These are phyloP conservation scores for Tephrocybe rancida DNA, from an alignment of 768 basidiomycete species.

Conservation along the genomic window DNA sequence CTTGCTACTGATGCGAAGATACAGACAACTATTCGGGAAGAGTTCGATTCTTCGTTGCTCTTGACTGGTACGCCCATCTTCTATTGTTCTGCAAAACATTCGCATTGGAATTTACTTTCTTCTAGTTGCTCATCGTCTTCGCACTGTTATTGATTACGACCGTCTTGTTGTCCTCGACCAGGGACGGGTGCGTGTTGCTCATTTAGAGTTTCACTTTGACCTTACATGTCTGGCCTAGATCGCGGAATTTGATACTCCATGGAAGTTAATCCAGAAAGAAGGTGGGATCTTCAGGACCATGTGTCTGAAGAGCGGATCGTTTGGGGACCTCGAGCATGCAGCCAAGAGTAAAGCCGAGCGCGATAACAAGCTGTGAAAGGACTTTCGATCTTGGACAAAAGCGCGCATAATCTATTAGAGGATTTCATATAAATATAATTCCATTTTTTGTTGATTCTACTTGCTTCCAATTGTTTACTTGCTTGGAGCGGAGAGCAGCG, in stretches of 20 bases:
- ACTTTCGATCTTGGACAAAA: no score
- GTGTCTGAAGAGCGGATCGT: slow-evolving; percentile 28
- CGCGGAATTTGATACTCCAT: slow-evolving; percentile 73
- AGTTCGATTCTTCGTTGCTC: slow-evolving; percentile 76
- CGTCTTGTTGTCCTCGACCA: slow-evolving; percentile 78
- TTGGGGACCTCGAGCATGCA: slow-evolving; percentile 23
- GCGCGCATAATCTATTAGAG: no score
- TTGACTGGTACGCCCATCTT: slow-evolving; percentile 57
- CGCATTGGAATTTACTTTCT: slow-evolving; percentile 6
- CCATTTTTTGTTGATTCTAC: no score
- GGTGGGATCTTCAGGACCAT: slow-evolving; percentile 47
- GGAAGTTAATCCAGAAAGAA: slow-evolving; percentile 63
- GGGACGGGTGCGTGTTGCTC: slow-evolving; percentile 42
- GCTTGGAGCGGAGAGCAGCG: no score
- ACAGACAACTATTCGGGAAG: slow-evolving; percentile 83
- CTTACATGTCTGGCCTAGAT: slow-evolving; percentile 31
- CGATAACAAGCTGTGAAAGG: background rate
- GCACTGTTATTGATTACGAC: slow-evolving; percentile 83
- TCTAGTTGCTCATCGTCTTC: slow-evolving; percentile 71
- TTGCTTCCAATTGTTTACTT: no score
- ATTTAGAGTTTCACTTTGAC: background rate
- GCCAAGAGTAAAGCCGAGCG: slow-evolving; percentile 19
- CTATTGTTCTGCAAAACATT: background rate
- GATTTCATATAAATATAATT: no score
- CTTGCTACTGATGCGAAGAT: slow-evolving; percentile 91